phyloP scores from a whole-genome alignment of 1,284 basidiomycete genomes.

The Boletus semigastroideus region DNA sequence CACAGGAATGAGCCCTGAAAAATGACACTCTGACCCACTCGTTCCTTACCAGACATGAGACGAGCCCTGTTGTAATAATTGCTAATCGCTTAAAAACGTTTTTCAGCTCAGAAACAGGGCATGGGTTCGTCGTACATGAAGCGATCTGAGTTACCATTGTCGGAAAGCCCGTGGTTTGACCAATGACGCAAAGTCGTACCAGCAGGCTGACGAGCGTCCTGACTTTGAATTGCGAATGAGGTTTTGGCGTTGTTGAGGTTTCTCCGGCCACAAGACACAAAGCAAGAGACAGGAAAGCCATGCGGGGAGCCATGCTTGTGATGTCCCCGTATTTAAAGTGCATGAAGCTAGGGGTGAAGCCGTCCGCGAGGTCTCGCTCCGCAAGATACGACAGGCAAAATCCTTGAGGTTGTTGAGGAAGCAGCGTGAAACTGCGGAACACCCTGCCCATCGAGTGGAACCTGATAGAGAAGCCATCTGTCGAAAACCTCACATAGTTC shows the following conservation, averaged over 20 bases:
- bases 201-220: constrained; percentile 38
- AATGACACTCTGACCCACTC: constrained; percentile 16
- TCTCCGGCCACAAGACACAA: constrained; percentile 36
- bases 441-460: constrained; percentile 12
- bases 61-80: constrained; percentile 6
- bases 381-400: constrained; percentile 16
- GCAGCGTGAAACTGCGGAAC: constrained; percentile 25
- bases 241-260: constrained; percentile 24
- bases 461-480: constrained; percentile 16
- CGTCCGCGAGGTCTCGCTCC: constrained; percentile 21
- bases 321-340: constrained; percentile 31
- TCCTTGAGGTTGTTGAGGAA: constrained; percentile 23
- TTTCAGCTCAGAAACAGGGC: constrained; percentile 13
- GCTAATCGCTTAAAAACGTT: constrained; percentile 23
- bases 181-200: constrained; percentile 36
- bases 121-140: constrained; percentile 8
- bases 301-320: constrained; percentile 32
- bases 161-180: constrained; percentile 36
- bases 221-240: constrained; percentile 39
- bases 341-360: constrained; percentile 14
- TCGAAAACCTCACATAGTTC: constrained; percentile 1
- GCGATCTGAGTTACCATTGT: constrained; percentile 17
- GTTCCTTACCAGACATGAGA: constrained; percentile 6
- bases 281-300: constrained; percentile 43
- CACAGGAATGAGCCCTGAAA: constrained; percentile 21